Evolutionary conservation across 164 flowering plant species (phyloP).

Genomic region (Santalum album): DNA sequence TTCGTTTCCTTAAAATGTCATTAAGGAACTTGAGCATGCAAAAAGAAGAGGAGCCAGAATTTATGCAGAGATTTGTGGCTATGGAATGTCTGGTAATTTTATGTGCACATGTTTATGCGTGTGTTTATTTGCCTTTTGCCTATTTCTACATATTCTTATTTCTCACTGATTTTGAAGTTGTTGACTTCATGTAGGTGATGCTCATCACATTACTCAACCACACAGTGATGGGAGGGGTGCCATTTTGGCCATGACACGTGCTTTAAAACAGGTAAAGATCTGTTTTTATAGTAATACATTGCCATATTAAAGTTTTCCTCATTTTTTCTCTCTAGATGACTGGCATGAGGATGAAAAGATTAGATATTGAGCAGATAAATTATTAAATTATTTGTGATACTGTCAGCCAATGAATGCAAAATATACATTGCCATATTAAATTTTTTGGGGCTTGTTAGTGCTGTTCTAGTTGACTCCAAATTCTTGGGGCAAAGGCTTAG

Average conservation of each 20-base stretch:
- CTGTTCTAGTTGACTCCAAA: too few species aligned
- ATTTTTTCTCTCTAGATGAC: too few species aligned
- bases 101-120: too few species aligned
- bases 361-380: too few species aligned
- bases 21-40: constrained; percentile 87
- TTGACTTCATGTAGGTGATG: constrained; percentile 60
- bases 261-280: constrained; percentile 62
- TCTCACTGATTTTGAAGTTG: constrained; percentile 5
- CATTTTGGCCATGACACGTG: constrained; percentile 80
- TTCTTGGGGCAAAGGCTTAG: too few species aligned
- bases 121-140: background rate
- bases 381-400: too few species aligned
- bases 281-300: too few species aligned
- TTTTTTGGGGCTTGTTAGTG: too few species aligned
- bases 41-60: constrained; percentile 74
- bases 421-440: too few species aligned
- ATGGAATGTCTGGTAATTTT: constrained; percentile 90
- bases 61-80: constrained; percentile 92
- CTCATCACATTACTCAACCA: constrained; percentile 94
- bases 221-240: constrained; percentile 86
- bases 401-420: too few species aligned
- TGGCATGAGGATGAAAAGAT: too few species aligned
- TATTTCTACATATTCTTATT: background rate
- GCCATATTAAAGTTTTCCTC: too few species aligned
- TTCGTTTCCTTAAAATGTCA: background rate